Base-by-base conservation (phyloP, 2,329 filamentous ascomycete genomes). In the Colletotrichum tropicale region DNA sequence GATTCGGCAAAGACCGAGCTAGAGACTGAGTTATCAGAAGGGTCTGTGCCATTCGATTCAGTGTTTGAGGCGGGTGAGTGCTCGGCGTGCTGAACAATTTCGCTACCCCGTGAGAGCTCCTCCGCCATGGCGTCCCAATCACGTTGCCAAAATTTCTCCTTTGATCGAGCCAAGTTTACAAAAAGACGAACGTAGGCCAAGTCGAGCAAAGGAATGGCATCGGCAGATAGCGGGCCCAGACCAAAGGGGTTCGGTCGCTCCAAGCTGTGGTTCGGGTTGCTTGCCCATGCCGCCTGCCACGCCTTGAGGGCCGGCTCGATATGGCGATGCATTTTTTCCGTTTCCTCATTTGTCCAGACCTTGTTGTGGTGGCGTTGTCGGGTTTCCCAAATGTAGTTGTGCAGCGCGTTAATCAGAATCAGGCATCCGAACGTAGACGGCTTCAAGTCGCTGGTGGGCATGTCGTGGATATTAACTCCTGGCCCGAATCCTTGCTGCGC, bases 311-410 rank as follows among this genome's bases (percentile, higher is more conserved):
- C 96, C 13, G 96, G 96, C 83, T 98, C 96, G 74, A 98, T 98
- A 81, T 98, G 96, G 3, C 94, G 92, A 83, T 98, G 96, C 96
- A 98, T 98, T 78, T 96, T 95, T 79, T 98, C 96, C 0, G 95
- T 98, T 84, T 98, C 96, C 78, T 96, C 94, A 38, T 93, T 92
- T 3, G 96, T 98, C 96, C 96, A 98, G 65, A 95, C 89, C 77
- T 95, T 93, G 79, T 94, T 96, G 80, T 96, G 93, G 80, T 98
- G 96, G 68, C 96, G 90, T 84, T 98, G 96, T 28, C 96, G 91
- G 0, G 96, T 98, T 85, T 98, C 96, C 97, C 97, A 98, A 60
- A 98, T 98, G 84, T 98, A 98, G 80, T 98, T 98, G 86, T 98
- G 97, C 28, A 98, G 88, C 5, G 97, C 96, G 82, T 98, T 96